Conservation (phyloP, 2,329 filamentous ascomycete genomes). For the Onygenales sp. region DNA sequence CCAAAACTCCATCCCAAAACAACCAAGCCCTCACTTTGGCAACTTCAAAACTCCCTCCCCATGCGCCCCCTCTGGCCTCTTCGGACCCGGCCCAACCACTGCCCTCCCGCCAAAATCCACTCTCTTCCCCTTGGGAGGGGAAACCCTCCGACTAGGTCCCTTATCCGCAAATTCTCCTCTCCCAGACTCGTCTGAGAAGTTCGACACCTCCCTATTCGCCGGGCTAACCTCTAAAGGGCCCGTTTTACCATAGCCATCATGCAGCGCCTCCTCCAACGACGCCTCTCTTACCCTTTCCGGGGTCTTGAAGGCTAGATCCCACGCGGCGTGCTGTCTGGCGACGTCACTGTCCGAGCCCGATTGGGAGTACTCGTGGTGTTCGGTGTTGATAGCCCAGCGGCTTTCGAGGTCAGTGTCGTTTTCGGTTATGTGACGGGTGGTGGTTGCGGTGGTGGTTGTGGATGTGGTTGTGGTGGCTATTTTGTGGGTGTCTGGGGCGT, state of each 20-base stretch:
- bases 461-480: neutral
- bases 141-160: conserved; percentile 30
- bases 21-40: no score
- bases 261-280: conserved; percentile 29
- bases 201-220: conserved; percentile 50
- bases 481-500: no score
- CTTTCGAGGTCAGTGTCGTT: conserved; percentile 25
- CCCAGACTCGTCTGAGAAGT: conserved; percentile 39
- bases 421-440: neutral
- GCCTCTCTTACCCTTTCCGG: conserved; percentile 48
- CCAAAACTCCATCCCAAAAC: no score
- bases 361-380: conserved; percentile 57
- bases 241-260: conserved; percentile 29
- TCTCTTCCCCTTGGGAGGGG: conserved; percentile 25
- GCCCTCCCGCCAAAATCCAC: conserved; percentile 10
- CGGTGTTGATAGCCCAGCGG: conserved; percentile 55
- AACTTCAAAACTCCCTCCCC: neutral
- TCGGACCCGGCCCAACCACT: no score
- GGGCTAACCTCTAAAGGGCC: conserved; percentile 52
- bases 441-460: neutral
- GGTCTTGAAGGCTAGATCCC: conserved; percentile 56
- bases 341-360: conserved; percentile 56
- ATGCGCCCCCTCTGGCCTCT: no score
- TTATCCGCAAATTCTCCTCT: conserved; percentile 30
- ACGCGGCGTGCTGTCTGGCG: conserved; percentile 53